These are phyloP conservation scores for Penicillium bovifimosum DNA, from an alignment of 495 filamentous ascomycete genomes.

Conservation along the genomic window DNA sequence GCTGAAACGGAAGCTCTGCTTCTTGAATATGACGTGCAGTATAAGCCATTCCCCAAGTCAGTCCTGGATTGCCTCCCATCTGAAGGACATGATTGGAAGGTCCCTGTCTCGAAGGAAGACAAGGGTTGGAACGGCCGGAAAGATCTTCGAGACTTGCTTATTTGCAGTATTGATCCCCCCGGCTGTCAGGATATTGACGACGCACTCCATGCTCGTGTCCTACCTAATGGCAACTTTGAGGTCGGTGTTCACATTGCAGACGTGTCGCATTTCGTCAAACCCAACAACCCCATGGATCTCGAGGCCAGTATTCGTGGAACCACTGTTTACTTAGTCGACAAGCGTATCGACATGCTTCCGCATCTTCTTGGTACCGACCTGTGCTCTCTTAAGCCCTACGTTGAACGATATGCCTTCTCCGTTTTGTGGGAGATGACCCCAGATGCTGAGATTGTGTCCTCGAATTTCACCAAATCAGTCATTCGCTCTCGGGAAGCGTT, in stretches of 20 bases:
- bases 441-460: slow-evolving; percentile 75
- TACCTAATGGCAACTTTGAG: slow-evolving; percentile 93
- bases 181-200: slow-evolving; percentile 98
- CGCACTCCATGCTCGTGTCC: slow-evolving; percentile 76
- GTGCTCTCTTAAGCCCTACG: slow-evolving; percentile 94
- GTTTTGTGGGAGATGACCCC: slow-evolving; percentile 88
- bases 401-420: slow-evolving; percentile 96
- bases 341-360: slow-evolving; percentile 98
- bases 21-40: slow-evolving; percentile 95
- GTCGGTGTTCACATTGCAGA: slow-evolving; percentile 99
- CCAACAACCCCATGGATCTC: slow-evolving; percentile 92
- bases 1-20: slow-evolving; percentile 94
- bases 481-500: slow-evolving; percentile 98
- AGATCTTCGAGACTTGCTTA: slow-evolving; percentile 77
- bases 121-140: slow-evolving; percentile 77
- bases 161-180: slow-evolving; percentile 96
- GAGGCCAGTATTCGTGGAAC: slow-evolving; percentile 92
- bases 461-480: slow-evolving; percentile 90
- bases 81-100: slow-evolving; percentile 92
- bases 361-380: slow-evolving; percentile 92
- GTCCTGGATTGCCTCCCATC: slow-evolving; percentile 87
- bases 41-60: slow-evolving; percentile 91
- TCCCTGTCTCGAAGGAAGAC: slow-evolving; percentile 68
- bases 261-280: slow-evolving; percentile 96
- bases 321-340: slow-evolving; percentile 96